Evolutionary conservation across 2,329 filamentous ascomycete genomes (phyloP), one percentile per base, ranked within the genome.

Genomic region (Fusarium oxysporum): DNA sequence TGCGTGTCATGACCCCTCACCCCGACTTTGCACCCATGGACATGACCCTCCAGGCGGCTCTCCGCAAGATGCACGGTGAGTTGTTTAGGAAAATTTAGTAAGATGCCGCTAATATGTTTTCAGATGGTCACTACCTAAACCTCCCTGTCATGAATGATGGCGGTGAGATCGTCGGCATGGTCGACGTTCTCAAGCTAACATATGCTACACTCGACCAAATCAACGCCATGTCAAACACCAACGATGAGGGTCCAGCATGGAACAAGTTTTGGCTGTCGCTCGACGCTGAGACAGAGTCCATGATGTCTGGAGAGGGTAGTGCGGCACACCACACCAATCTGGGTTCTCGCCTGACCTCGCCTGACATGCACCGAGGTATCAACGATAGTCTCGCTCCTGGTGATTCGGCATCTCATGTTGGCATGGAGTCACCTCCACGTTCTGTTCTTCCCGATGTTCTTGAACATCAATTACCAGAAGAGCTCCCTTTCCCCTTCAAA

Each of bases 231-330:
- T 91, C 90, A 44, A 95, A 92, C 64, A 68, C 65, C 59, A 90
- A 90, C 45, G 96, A 97, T 80, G 94, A 99, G 83, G 96, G 96
- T 0, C 96, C 96, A 9, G 96, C 96, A 11, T 99, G 96, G 96
- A 98, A 98, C 86, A 99, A 98, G 83, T 99, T 99, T 85, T 99
- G 96, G 96, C 87, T 98, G 75, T 98, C 96, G 2, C 91, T 99
- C 77, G 90, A 98, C 82, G 91, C 97, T 77, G 96, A 97, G 81
- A 96, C 95, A 19, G 96, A 98, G 83, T 99, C 96, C 5, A 92
- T 97, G 88, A 91, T 98, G 82, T 99, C 96, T 67, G 96, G 95
- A 68, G 94, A 97, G 64, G 93, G 92, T 54, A 93, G 93, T 78
- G 92, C 92, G 92, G 93, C 77, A 77, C 86, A 86, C 77, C 81